These are phyloP conservation scores for Sporothrix mexicana DNA, from an alignment of 2,329 filamentous ascomycete species.

Conservation along the genomic window DNA sequence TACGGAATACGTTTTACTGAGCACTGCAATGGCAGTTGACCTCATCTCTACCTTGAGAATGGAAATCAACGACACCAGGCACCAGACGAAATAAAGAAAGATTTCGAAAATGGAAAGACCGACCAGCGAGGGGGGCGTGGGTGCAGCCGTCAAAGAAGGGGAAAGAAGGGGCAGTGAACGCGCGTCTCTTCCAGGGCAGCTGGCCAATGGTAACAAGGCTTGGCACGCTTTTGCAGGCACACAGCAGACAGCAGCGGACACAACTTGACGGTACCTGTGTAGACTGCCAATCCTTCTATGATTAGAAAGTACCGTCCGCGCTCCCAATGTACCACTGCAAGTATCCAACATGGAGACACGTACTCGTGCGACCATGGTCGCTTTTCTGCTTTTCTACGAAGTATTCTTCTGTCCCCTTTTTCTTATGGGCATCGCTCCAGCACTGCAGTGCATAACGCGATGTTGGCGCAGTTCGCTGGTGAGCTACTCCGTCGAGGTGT, in stretches of 20 bases:
- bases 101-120: conserved; percentile 8
- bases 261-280: background rate
- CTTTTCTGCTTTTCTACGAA: background rate
- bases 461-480: conserved; percentile 15
- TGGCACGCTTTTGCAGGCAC: conserved; percentile 32
- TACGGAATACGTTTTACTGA: background rate
- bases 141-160: conserved; percentile 23
- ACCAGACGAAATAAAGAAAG: conserved; percentile 6
- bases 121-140: conserved; percentile 25
- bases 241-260: conserved; percentile 29
- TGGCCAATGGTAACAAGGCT: conserved; percentile 35
- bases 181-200: conserved; percentile 36
- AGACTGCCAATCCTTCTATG: background rate
- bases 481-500: background rate
- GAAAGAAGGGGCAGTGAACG: conserved; percentile 37
- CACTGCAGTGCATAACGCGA: conserved; percentile 10
- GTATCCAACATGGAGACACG: conserved; percentile 15
- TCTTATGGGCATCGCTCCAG: conserved; percentile 15
- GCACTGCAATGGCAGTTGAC: background rate
- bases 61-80: background rate
- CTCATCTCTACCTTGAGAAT: background rate
- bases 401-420: background rate
- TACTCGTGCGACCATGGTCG: conserved; percentile 18
- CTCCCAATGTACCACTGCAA: background rate
- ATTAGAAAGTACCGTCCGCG: background rate